These are phyloP conservation scores for Fragaria nilgerrensis DNA, from an alignment of 306 rosid species.

Conservation along the genomic window DNA sequence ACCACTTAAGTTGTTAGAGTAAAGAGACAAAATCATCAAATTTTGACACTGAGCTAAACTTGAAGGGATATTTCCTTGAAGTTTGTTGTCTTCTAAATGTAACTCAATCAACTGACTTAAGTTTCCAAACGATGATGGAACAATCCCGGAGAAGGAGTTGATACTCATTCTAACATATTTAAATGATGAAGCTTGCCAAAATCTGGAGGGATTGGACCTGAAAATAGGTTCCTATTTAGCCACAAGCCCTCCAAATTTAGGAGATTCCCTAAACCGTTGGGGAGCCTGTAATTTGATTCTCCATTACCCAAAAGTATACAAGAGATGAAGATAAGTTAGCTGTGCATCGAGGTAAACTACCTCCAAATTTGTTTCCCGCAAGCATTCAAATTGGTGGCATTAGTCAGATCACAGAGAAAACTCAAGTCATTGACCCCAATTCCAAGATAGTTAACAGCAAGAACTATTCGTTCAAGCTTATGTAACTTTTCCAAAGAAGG, in stretches of 20 bases:
- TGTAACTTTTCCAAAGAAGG: neutral
- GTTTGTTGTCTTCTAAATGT: neutral
- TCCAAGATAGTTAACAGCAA: neutral
- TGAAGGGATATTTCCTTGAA: neutral
- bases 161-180: fast-evolving
- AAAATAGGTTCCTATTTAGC: neutral
- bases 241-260: fast-evolving
- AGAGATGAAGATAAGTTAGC: neutral
- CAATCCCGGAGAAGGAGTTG: neutral
- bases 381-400: neutral
- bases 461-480: neutral
- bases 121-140: neutral
- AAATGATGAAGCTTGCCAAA: neutral
- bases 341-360: neutral
- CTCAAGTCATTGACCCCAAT: neutral
- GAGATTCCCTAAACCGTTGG: neutral
- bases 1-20: neutral
- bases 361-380: neutral
- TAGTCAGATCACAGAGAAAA: neutral
- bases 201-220: neutral
- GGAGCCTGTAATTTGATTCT: slow-evolving; percentile 6
- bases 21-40: neutral
- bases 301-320: neutral
- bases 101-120: neutral
- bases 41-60: neutral